Base-by-base conservation (phyloP, 768 basidiomycete genomes). In the Chalciporus chontae region DNA sequence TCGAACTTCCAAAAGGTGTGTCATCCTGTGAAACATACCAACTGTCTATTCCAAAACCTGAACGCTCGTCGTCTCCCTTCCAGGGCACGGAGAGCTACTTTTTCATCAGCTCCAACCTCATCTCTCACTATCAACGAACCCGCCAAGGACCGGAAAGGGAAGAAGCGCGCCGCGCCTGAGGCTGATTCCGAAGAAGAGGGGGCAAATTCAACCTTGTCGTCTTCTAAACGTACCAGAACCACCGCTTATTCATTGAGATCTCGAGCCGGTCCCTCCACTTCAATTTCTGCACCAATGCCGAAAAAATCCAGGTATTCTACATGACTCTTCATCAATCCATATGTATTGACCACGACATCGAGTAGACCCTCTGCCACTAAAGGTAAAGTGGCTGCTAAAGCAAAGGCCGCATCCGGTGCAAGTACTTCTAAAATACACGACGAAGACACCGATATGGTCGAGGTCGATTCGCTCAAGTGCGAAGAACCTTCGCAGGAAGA, bases 91-190 rank as follows among this genome's bases (percentile, higher is more conserved):
- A 80, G 82, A 63, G 74, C 77, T 53, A 77, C 79, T 43, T 70
- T 72, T 70, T 71, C 61, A 54, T 67, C 61, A 56, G 15, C 58
- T 45, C 71, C 54, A 60, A 73, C 61, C 43, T 73, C 56, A 64
- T 77, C 58, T 68, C 79, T 71, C 72, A 79, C 71, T 50, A 91
- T 90, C 70, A 84, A 83, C 83, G 90, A 92, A 76, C 80, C 85
- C 43, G 58, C 72, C 3, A 77, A 77, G 63, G 89, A 91, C 71
- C 69, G 70, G 57, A 94, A 94, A 71, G 94, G 92, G 51, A 96
- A 96, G 83, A 95, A 94, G 73, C 87, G 90, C 61, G 92, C 90
- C 34, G 80, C 77, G 27, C 85, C 86, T 42, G 87, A 91, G 71
- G 69, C 73, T 29, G 70, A 70, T 57, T 81, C 81, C 39, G 86